These are phyloP conservation scores for Xylariaceae sp. DNA, from an alignment of 2,329 filamentous ascomycete species.

Conservation along the genomic window DNA sequence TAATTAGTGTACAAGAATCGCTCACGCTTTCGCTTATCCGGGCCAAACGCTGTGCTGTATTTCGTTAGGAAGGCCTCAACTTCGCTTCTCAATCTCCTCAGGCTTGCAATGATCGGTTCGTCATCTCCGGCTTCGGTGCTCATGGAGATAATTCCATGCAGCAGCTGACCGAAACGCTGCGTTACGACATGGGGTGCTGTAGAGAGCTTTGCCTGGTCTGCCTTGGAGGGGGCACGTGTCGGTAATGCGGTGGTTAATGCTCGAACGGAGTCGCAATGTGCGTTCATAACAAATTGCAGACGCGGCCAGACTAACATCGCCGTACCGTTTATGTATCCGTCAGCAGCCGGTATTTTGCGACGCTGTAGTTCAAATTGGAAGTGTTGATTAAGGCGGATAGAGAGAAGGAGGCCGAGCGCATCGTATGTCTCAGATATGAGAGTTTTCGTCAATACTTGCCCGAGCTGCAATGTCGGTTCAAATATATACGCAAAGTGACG, in stretches of 20 bases:
- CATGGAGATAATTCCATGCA: constrained; percentile 77
- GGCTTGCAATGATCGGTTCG: constrained; percentile 80
- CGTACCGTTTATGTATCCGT: constrained; percentile 89
- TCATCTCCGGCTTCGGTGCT: constrained; percentile 91
- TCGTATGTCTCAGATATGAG: constrained; percentile 76
- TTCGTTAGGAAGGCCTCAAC: constrained; percentile 79
- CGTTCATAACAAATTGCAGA: constrained; percentile 89
- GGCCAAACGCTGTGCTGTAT: constrained; percentile 66
- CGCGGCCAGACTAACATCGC: constrained; percentile 96
- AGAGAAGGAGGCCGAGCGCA: constrained; percentile 81
- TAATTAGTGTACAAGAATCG: constrained; percentile 96
- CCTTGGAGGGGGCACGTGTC: constrained; percentile 42
- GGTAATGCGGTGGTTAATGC: constrained; percentile 52
- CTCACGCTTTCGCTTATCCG: constrained; percentile 74
- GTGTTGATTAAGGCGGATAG: constrained; percentile 88
- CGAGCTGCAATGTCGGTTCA: constrained; percentile 81
- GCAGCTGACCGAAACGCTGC: constrained; percentile 89
- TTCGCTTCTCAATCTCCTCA: constrained; percentile 72
- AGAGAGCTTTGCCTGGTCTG: constrained; percentile 58
- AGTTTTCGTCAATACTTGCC: constrained; percentile 69
- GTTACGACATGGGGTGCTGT: constrained; percentile 88
- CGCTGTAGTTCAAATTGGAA: constrained; percentile 92
- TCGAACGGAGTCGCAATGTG: constrained; percentile 83
- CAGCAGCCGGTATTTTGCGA: constrained; percentile 81
- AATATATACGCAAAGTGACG: constrained; percentile 86